Conservation (phyloP, 768 basidiomycete genomes). For the Lactarius tabidus region DNA sequence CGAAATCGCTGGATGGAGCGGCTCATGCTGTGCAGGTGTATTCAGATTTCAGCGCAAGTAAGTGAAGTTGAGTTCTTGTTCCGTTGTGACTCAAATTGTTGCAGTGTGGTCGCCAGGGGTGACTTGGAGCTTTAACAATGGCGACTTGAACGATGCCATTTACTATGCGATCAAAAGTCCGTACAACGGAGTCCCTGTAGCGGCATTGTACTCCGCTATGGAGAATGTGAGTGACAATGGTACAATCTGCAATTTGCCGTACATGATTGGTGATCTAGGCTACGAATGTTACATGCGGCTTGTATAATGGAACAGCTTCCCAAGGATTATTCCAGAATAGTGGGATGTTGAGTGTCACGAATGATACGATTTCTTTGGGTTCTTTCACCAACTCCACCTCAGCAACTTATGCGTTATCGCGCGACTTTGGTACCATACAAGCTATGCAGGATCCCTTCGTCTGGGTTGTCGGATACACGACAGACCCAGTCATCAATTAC, state of each 20-base stretch:
- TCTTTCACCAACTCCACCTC: conserved; percentile 4
- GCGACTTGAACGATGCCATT: too few relatives aligned
- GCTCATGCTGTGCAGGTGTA: conserved; percentile 37
- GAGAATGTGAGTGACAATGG: conserved; percentile 8
- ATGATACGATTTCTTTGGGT: conserved; percentile 11
- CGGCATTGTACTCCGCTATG: conserved; percentile 18
- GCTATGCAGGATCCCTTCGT: conserved; percentile 26
- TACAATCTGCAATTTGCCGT: neutral
- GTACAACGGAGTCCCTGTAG: too few relatives aligned
- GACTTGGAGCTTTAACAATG: too few relatives aligned
- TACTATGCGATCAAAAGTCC: conserved; percentile 17
- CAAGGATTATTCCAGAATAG: conserved; percentile 22
- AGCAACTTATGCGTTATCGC: conserved; percentile 28
- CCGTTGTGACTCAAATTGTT: neutral
- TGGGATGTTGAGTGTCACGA: conserved; percentile 26
- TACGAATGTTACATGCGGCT: conserved; percentile 14
- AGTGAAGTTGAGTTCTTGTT: neutral
- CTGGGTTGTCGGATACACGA: conserved; percentile 30
- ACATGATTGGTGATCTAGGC: conserved; percentile 7
- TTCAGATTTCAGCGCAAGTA: conserved; percentile 38
- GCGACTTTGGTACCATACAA: conserved; percentile 29
- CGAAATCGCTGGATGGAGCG: conserved; percentile 31
- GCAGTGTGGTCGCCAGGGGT: neutral
- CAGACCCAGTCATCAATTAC: conserved; percentile 30
- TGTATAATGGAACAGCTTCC: conserved; percentile 3